Base-by-base conservation (phyloP, 2,329 filamentous ascomycete genomes). In the Aspergillus sp. region DNA sequence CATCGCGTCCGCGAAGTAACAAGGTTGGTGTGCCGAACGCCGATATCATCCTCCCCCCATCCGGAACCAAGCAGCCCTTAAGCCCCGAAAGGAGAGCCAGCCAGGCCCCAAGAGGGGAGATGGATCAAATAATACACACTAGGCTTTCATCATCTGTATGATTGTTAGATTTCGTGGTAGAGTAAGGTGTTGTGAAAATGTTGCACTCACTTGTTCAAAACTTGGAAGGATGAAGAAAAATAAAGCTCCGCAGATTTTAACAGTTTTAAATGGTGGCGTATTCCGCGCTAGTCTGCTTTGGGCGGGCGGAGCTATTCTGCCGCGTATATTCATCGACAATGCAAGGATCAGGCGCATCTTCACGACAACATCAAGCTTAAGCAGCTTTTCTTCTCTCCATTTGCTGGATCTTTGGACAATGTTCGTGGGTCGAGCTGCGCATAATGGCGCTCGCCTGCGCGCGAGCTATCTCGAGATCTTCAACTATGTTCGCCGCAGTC, bases 21-120 rank as follows among this genome's bases (percentile, higher is more conserved):
- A 98, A 97, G 94, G 90, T 74, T 85, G 81, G 85, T 97, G 94
- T 97, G 95, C 92, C 94, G 93, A 91, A 97, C 95, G 93, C 95
- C 89, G 86, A 93, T 93, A 89, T 98, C 95, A 99, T 87, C 84
- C 87, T 90, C 81, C 86, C 87, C 81, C 82, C 83, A 80, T 80
- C 84, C 82, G 82, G 81, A 81, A 79, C 87, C 85, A 82, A 67
- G 81, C 85, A 90, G 92, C 94, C 85, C 95, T 97, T 92, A 78
- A 91, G 93, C 88, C 82, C 81, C 85, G 81, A 87, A 87, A 71
- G 71, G 88, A 97, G 93, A 94, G 92, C 91, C 87, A 82, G 82
- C 82, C 82, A 85, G 82, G 83, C 84, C 82, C 84, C 82, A 80
- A 78, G 82, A 84, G 81, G 83, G 84, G 83, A 84, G 91, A 51